Percentiles rank a stretch among this genome's conserved stretches.
phyloP scores from a whole-genome alignment of 2,329 filamentous ascomycete species.

The Aspergillus melleus region DNA sequence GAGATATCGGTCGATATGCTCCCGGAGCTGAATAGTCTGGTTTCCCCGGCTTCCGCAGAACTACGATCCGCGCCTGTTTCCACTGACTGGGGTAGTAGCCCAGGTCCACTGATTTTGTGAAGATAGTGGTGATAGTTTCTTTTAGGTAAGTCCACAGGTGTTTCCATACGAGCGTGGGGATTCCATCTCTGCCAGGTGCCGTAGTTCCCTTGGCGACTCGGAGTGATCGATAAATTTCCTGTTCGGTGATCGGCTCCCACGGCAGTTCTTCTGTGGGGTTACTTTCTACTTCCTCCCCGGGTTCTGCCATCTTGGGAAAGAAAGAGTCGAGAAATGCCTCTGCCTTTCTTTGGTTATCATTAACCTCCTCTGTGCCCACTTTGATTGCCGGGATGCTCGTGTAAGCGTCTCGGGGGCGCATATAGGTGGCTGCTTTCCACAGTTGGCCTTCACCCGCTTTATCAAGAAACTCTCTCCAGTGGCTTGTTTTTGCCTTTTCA shows the following conservation, averaged over 20 bases:
- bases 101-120: background rate
- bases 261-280: constrained; percentile 7
- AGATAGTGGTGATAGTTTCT: background rate
- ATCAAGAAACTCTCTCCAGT: too few relatives aligned
- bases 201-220: constrained; percentile 17
- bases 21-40: constrained; percentile 3
- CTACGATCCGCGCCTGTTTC: too few relatives aligned
- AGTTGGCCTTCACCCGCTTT: constrained; percentile 14
- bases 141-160: background rate
- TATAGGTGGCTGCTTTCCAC: constrained; percentile 19
- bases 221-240: constrained; percentile 16
- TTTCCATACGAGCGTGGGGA: constrained; percentile 17
- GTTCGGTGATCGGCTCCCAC: constrained; percentile 19
- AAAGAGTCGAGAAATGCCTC: constrained; percentile 18
- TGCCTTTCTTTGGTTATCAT: constrained; percentile 20
- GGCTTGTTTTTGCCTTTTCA: too few relatives aligned
- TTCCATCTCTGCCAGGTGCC: constrained; percentile 16
- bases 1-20: background rate
- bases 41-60: background rate
- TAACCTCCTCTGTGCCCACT: constrained; percentile 10
- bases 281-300: background rate
- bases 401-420: constrained; percentile 12
- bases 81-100: background rate
- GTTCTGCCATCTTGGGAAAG: constrained; percentile 14
- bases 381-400: constrained; percentile 16